Evolutionary conservation across 345 rosid genomes (phyloP).

Genomic region (Citrus mangshanensis): DNA sequence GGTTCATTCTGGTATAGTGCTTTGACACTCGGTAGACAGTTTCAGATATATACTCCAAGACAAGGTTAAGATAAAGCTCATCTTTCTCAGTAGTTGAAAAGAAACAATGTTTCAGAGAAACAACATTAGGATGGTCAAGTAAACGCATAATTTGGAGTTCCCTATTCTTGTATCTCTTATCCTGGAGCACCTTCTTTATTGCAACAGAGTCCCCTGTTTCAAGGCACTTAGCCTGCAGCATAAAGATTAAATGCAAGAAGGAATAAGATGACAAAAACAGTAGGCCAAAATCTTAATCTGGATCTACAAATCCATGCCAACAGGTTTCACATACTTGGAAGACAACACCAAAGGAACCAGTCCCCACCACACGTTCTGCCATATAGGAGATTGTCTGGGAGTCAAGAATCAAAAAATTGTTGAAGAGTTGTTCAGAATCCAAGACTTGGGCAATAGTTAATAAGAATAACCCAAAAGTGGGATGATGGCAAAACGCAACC

Average conservation of each 20-base stretch:
- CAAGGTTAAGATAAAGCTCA: conserved; percentile 93
- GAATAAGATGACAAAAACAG: not conserved
- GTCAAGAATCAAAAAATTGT: conserved; percentile 14
- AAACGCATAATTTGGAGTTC: conserved; percentile 95
- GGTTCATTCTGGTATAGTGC: conserved; percentile 66
- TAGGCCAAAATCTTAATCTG: not conserved
- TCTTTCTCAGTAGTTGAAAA: conserved; percentile 88
- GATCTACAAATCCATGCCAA: not conserved
- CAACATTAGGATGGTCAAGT: conserved; percentile 82
- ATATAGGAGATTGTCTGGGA: conserved; percentile 64
- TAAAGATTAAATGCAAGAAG: conserved; percentile 4
- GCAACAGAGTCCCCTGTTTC: conserved; percentile 85
- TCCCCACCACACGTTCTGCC: conserved; percentile 88
- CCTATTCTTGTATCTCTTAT: conserved; percentile 95
- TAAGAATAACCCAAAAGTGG: conserved; percentile 11
- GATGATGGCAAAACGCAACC: not conserved
- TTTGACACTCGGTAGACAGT: conserved; percentile 83
- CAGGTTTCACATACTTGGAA: conserved; percentile 53
- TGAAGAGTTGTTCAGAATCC: not conserved
- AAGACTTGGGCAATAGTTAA: not conserved
- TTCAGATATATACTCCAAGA: conserved; percentile 83
- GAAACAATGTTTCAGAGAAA: conserved; percentile 85
- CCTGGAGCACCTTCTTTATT: conserved; percentile 90
- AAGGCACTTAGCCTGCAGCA: conserved; percentile 71
- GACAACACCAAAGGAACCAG: conserved; percentile 93